Percentiles rank a stretch among this genome's conserved stretches.
phyloP scores from a whole-genome alignment of 2,329 filamentous ascomycete genomes.

The Trichoderma pleuroti region DNA sequence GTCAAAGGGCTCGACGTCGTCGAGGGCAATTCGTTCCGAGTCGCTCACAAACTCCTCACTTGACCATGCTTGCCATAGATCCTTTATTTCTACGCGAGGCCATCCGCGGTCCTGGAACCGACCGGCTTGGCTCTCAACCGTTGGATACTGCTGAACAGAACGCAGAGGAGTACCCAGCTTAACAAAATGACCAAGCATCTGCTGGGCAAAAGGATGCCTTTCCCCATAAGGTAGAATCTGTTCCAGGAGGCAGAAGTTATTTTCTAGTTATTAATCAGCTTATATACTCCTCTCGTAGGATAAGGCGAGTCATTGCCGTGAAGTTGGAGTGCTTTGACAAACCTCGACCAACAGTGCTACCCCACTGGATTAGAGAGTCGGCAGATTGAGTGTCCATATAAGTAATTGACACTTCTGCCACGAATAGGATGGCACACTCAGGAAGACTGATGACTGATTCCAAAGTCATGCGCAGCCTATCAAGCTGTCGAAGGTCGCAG shows the following conservation, averaged over 20 bases:
- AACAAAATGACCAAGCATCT: constrained; percentile 79
- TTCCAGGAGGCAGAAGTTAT: constrained; percentile 81
- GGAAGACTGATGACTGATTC: constrained; percentile 54
- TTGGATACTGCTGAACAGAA: constrained; percentile 68
- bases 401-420: constrained; percentile 86
- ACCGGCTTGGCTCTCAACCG: constrained; percentile 58
- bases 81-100: constrained; percentile 57
- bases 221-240: constrained; percentile 77
- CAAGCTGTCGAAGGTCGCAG: constrained; percentile 72
- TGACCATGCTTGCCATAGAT: constrained; percentile 81
- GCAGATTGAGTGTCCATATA: constrained; percentile 77
- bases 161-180: constrained; percentile 77
- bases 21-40: constrained; percentile 58
- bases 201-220: constrained; percentile 77
- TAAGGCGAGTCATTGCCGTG: neutral
- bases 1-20: constrained; percentile 79
- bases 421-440: constrained; percentile 66
- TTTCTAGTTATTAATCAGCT: constrained; percentile 36
- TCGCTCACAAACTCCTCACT: constrained; percentile 61
- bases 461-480: constrained; percentile 57
- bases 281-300: neutral
- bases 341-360: constrained; percentile 67
- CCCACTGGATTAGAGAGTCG: constrained; percentile 74
- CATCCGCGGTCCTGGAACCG: constrained; percentile 72
- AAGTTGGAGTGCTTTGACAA: constrained; percentile 26